These are phyloP conservation scores for Daldinia loculata DNA, from an alignment of 495 filamentous ascomycete species.

Conservation along the genomic window DNA sequence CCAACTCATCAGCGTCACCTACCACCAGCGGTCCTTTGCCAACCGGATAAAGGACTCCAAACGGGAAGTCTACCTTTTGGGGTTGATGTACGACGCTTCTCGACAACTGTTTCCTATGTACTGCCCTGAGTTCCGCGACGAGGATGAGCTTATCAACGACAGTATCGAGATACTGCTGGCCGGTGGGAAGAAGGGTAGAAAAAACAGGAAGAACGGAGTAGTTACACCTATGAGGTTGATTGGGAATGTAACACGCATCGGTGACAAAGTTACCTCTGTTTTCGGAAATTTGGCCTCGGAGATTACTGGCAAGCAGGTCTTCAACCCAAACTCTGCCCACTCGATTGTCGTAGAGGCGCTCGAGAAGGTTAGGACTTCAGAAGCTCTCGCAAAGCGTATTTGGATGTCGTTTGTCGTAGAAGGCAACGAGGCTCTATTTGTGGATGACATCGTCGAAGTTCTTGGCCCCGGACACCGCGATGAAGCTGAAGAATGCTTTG, in stretches of 20 bases:
- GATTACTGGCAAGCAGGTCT: slow-evolving; percentile 92
- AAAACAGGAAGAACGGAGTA: slow-evolving; percentile 61
- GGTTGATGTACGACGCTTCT: slow-evolving; percentile 88
- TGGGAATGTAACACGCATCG: slow-evolving; percentile 79
- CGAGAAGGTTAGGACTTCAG: slow-evolving; percentile 80
- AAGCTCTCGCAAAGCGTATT: slow-evolving; percentile 87
- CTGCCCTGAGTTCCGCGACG: slow-evolving; percentile 87
- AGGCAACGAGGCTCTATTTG: slow-evolving; percentile 78
- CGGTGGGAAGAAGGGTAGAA: slow-evolving; percentile 55
- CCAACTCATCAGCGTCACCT: slow-evolving; percentile 92
- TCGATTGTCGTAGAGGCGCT: slow-evolving; percentile 88
- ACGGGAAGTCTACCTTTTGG: slow-evolving; percentile 78
- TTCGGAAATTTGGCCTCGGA: slow-evolving; percentile 96
- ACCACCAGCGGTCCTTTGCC: slow-evolving; percentile 94
- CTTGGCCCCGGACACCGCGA: slow-evolving; percentile 73
- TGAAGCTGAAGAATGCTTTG: slow-evolving; percentile 86
- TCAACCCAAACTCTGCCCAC: slow-evolving; percentile 88
- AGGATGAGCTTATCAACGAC: slow-evolving; percentile 90
- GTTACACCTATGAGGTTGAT: slow-evolving; percentile 81
- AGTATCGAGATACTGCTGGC: slow-evolving; percentile 65
- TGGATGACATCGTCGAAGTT: slow-evolving; percentile 87
- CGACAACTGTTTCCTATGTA: slow-evolving; percentile 88
- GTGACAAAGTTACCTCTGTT: slow-evolving; percentile 88
- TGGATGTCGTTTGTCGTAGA: slow-evolving; percentile 99
- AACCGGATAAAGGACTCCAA: slow-evolving; percentile 88